Evolutionary conservation across 1,284 basidiomycete species (phyloP).

Genomic region (Wallemia hederae): DNA sequence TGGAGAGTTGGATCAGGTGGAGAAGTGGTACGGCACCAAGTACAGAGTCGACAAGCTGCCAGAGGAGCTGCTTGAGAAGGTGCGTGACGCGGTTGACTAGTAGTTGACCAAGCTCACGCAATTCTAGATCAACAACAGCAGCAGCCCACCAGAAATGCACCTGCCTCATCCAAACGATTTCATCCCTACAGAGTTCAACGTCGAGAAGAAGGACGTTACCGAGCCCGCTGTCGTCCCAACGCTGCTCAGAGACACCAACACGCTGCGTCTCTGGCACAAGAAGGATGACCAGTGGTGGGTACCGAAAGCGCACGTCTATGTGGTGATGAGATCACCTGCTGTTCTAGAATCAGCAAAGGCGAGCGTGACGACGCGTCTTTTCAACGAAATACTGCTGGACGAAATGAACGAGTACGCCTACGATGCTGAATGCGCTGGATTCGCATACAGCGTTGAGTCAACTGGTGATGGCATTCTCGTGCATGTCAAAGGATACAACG

Average conservation of each 20-base stretch:
- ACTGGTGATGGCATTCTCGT: constrained; percentile 40
- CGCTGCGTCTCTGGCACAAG: constrained; percentile 69
- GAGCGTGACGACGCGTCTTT: constrained; percentile 23
- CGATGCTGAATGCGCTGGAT: constrained; percentile 70
- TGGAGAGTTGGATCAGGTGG: constrained; percentile 35
- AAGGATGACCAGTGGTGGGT: constrained; percentile 88
- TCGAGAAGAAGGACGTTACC: constrained; percentile 35
- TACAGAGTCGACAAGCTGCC: constrained; percentile 41
- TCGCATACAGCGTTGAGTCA: constrained; percentile 42
- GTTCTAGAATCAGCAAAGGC: constrained; percentile 1
- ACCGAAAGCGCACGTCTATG: constrained; percentile 41
- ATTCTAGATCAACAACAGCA: constrained; percentile 31
- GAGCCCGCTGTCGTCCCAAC: constrained; percentile 43
- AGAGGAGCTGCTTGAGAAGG: constrained; percentile 32
- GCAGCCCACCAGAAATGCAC: constrained; percentile 30
- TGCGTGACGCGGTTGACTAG: constrained; percentile 10
- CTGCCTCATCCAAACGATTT: constrained; percentile 70
- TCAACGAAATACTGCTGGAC: constrained; percentile 61
- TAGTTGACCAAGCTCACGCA: background rate
- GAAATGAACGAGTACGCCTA: constrained; percentile 72
- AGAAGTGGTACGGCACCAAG: constrained; percentile 54
- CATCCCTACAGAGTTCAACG: constrained; percentile 58
- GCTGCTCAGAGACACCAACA: constrained; percentile 37
- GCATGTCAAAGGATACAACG: constrained; percentile 62
- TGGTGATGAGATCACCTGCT: constrained; percentile 29